These are phyloP conservation scores for Leishmania tarentolae DNA, from an alignment of 208 protist genomes.

Conservation along the genomic window DNA sequence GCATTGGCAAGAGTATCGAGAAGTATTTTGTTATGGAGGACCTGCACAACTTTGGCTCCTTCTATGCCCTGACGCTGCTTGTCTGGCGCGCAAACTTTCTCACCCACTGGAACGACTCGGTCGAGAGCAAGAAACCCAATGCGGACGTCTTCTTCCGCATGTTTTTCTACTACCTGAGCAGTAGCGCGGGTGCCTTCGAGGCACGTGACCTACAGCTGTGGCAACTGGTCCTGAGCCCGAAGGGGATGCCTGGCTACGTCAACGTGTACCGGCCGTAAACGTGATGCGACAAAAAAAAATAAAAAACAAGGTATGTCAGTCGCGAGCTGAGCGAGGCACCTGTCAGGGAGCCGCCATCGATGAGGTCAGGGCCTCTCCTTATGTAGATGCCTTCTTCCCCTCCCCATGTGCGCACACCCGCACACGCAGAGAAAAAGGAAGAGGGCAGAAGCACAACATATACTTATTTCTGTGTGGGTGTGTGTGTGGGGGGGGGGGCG, in stretches of 20 bases:
- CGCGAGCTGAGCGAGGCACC: not conserved
- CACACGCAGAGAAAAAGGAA: not conserved
- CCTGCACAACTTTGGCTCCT: constrained; percentile 67
- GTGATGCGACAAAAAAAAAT: not conserved
- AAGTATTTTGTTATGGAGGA: constrained; percentile 63
- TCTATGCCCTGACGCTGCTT: constrained; percentile 54
- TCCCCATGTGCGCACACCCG: not conserved
- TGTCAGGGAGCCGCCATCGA: no score
- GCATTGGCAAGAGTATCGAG: constrained; percentile 48
- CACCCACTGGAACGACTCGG: constrained; percentile 33
- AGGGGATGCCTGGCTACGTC: constrained; percentile 43
- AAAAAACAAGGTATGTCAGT: not conserved
- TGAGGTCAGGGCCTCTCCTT: not conserved
- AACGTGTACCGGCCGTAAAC: constrained; percentile 34
- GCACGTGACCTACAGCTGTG: constrained; percentile 61
- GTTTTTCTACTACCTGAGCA: constrained; percentile 76
- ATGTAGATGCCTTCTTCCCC: not conserved
- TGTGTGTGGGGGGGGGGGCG: no score
- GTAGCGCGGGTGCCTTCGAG: constrained; percentile 52
- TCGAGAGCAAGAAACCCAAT: constrained; percentile 10
- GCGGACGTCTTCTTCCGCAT: constrained; percentile 55
- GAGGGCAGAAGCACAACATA: no score
- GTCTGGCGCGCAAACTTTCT: constrained; percentile 62
- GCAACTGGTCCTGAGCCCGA: constrained; percentile 60
- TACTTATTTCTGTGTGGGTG: no score